Conservation (phyloP, 2,329 filamentous ascomycete species). For the Fusarium citri region DNA sequence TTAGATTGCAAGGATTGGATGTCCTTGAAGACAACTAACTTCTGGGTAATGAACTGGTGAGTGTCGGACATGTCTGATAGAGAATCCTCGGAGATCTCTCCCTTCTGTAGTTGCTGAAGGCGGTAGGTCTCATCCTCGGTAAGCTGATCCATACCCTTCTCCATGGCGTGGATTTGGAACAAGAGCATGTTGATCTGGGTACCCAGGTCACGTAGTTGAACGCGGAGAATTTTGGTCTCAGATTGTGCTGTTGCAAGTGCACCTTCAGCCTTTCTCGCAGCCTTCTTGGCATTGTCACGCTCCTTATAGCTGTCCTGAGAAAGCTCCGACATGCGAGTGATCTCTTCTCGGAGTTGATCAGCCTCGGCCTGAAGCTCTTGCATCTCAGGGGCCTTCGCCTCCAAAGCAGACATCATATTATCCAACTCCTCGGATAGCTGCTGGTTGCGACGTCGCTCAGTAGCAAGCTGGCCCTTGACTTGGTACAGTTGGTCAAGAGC, state of each 20-base stretch:
- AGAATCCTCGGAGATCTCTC: constrained; percentile 77
- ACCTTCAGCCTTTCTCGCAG: constrained; percentile 81
- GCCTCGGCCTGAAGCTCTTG: constrained; percentile 87
- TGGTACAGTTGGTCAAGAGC: constrained; percentile 73
- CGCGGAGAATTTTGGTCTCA: constrained; percentile 82
- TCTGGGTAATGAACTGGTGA: constrained; percentile 87
- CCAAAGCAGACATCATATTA: constrained; percentile 85
- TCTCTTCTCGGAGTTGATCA: constrained; percentile 81
- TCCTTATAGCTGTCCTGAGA: constrained; percentile 85
- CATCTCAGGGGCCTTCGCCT: constrained; percentile 87
- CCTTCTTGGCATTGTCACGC: constrained; percentile 81
- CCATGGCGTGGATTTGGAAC: constrained; percentile 84
- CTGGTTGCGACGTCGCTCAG: constrained; percentile 78
- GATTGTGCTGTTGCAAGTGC: constrained; percentile 71
- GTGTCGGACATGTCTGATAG: constrained; percentile 84
- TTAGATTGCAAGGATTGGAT: constrained; percentile 87
- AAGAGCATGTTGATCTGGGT: constrained; percentile 91
- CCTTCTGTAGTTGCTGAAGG: constrained; percentile 80
- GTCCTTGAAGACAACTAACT: constrained; percentile 89
- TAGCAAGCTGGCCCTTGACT: constrained; percentile 77
- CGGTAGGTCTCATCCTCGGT: constrained; percentile 78
- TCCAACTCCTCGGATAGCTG: constrained; percentile 83
- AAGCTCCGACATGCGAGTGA: constrained; percentile 85
- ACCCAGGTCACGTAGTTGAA: constrained; percentile 89
- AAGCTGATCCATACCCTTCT: constrained; percentile 80